Evolutionary conservation across 768 basidiomycete genomes (phyloP).

Genomic region (Cubamyces sp.): DNA sequence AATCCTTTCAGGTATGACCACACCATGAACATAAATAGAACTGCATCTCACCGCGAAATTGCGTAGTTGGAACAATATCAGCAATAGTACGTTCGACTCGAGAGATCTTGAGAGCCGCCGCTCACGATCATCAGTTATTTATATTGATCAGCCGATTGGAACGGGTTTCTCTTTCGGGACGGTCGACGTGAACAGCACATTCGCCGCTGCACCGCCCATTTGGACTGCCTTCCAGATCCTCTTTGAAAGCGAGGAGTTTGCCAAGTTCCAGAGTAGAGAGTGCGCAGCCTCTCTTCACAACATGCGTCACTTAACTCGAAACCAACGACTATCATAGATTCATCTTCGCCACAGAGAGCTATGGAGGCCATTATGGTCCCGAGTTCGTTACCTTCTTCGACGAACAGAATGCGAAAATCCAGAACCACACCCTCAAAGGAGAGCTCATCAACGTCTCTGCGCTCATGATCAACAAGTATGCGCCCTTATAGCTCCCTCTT

Average conservation of each 20-base stretch:
- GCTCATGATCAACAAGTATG: conserved; percentile 53
- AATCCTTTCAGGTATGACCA: conserved; percentile 60
- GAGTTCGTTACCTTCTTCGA: conserved; percentile 67
- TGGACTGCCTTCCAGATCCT: conserved; percentile 69
- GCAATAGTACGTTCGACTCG: conserved; percentile 54
- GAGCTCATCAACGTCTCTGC: conserved; percentile 59
- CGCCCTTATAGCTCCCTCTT: not conserved
- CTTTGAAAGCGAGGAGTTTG: conserved; percentile 58
- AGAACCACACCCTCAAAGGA: conserved; percentile 47
- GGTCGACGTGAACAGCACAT: conserved; percentile 59
- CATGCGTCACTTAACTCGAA: not conserved
- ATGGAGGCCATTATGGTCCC: conserved; percentile 71
- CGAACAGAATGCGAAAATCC: conserved; percentile 59
- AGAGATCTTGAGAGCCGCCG: not conserved
- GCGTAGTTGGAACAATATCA: conserved; percentile 66
- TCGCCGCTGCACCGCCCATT: conserved; percentile 57
- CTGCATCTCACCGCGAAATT: not conserved
- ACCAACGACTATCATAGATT: conserved; percentile 45
- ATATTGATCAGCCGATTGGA: conserved; percentile 71
- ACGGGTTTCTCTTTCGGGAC: conserved; percentile 66
- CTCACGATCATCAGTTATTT: conserved; percentile 52
- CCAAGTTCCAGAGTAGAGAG: conserved; percentile 57
- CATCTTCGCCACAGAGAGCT: conserved; percentile 67
- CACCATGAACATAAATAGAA: no score
- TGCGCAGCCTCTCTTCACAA: conserved; percentile 26